A percentile compares a stretch with the other conserved stretches of the same genome.
phyloP scores from a whole-genome alignment of 495 filamentous ascomycete genomes.

The Elasticomyces elasticus region DNA sequence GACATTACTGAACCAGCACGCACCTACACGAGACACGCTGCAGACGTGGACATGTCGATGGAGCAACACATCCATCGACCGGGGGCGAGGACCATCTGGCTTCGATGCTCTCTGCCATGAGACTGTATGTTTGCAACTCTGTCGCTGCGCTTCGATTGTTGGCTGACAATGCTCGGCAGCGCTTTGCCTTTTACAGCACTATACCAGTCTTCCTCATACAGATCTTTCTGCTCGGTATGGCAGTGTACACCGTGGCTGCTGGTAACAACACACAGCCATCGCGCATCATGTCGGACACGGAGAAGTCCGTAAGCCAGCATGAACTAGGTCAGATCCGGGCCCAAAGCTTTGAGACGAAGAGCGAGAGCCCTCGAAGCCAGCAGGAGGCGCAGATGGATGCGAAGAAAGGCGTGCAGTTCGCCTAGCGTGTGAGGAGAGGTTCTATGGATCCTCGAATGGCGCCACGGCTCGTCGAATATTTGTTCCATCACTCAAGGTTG shows the following conservation, averaged over 20 bases:
- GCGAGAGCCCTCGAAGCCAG: constrained; percentile 9
- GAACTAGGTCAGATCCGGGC: constrained; percentile 1
- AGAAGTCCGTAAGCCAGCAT: constrained; percentile 6
- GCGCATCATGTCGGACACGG: neutral
- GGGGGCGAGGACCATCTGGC: constrained; percentile 4
- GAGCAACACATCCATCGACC: constrained; percentile 7
- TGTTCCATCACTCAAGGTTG: too few species aligned
- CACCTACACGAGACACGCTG: constrained; percentile 26
- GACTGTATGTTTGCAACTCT: constrained; percentile 7
- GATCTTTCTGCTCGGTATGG: constrained; percentile 12
- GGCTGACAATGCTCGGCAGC: constrained; percentile 4
- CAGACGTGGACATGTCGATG: constrained; percentile 27
- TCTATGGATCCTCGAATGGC: neutral
- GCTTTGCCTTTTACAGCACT: constrained; percentile 22
- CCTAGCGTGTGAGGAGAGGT: neutral
- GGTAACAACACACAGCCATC: neutral
- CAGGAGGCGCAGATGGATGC: neutral
- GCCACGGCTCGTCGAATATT: too few species aligned
- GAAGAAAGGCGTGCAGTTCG: constrained; percentile 1
- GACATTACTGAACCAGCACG: constrained; percentile 27
- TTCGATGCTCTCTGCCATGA: constrained; percentile 18
- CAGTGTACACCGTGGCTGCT: neutral
- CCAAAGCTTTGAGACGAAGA: constrained; percentile 12
- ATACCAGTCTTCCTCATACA: constrained; percentile 22
- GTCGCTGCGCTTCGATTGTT: neutral